These are phyloP conservation scores for Eucalyptus urophylla DNA, from an alignment of 345 rosid species.

Conservation along the genomic window DNA sequence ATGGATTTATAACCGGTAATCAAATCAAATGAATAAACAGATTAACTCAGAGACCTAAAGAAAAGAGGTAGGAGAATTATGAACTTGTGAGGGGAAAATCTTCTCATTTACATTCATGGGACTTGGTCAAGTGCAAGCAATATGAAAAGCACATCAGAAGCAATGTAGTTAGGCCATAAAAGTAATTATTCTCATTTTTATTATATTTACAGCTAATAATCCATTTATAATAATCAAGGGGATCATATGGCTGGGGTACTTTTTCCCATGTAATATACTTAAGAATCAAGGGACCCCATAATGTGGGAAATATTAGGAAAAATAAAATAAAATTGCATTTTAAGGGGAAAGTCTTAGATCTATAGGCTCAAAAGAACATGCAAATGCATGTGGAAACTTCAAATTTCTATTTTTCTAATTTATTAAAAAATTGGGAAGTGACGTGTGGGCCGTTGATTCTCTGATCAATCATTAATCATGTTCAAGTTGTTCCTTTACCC, in stretches of 20 bases:
- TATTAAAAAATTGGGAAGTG: not conserved
- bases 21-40: not conserved
- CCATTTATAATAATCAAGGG: not conserved
- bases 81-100: not conserved
- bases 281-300: not conserved
- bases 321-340: not conserved
- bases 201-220: not conserved
- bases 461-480: not conserved
- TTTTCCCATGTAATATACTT: not conserved
- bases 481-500: not conserved
- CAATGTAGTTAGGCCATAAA: not conserved
- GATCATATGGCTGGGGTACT: not conserved
- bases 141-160: not conserved
- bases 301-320: not conserved
- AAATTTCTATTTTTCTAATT: not conserved
- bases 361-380: not conserved
- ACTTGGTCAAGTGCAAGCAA: not conserved
- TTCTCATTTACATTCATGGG: not conserved
- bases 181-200: not conserved
- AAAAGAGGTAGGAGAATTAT: not conserved
- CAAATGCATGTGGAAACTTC: not conserved
- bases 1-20: not conserved
- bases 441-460: not conserved
- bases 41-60: not conserved
- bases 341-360: not conserved